Conservation (phyloP, 2,329 filamentous ascomycete species). For the Apiospora phragmitis region DNA sequence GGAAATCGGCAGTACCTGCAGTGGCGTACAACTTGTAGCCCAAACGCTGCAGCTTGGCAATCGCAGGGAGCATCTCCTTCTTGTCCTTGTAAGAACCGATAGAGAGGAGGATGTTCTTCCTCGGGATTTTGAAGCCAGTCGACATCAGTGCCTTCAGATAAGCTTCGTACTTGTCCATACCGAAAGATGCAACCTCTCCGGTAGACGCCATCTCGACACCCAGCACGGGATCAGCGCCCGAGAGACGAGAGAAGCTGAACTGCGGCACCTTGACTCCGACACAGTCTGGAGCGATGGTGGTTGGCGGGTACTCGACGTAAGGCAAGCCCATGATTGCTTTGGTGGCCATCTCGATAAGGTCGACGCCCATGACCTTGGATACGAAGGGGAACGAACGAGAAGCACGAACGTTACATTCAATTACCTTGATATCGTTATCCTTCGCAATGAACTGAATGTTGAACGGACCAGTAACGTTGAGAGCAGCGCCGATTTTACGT, state of each 20-base stretch:
- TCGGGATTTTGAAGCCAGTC: slow-evolving; percentile 93
- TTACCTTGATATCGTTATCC: slow-evolving; percentile 99
- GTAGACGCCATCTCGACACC: slow-evolving; percentile 99
- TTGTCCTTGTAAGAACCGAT: slow-evolving; percentile 99
- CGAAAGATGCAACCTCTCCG: slow-evolving; percentile 96
- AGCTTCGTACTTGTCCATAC: slow-evolving; percentile 93
- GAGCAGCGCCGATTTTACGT: slow-evolving; percentile 87
- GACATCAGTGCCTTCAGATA: slow-evolving; percentile 96
- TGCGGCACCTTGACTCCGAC: slow-evolving; percentile 98
- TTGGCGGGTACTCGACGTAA: slow-evolving; percentile 77
- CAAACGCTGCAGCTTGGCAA: slow-evolving; percentile 84
- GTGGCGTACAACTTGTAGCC: slow-evolving; percentile 97
- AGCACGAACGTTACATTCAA: slow-evolving; percentile 96
- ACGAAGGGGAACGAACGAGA: slow-evolving; percentile 98
- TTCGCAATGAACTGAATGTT: slow-evolving; percentile 99
- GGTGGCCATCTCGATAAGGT: slow-evolving; percentile 97
- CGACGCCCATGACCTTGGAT: slow-evolving; percentile 96
- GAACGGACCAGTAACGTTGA: slow-evolving; percentile 95
- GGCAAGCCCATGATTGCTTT: slow-evolving; percentile 91
- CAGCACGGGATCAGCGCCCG: slow-evolving; percentile 91
- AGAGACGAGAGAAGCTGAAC: slow-evolving; percentile 97
- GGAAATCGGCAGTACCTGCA: slow-evolving; percentile 92
- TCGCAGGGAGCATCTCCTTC: slow-evolving; percentile 91
- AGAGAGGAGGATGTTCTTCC: slow-evolving; percentile 91
- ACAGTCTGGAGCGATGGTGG: slow-evolving; percentile 74